A percentile compares a stretch with the other conserved stretches of the same genome.
phyloP scores from a whole-genome alignment of 1,139 yeast species.

The Trichomonascaceae sp. region DNA sequence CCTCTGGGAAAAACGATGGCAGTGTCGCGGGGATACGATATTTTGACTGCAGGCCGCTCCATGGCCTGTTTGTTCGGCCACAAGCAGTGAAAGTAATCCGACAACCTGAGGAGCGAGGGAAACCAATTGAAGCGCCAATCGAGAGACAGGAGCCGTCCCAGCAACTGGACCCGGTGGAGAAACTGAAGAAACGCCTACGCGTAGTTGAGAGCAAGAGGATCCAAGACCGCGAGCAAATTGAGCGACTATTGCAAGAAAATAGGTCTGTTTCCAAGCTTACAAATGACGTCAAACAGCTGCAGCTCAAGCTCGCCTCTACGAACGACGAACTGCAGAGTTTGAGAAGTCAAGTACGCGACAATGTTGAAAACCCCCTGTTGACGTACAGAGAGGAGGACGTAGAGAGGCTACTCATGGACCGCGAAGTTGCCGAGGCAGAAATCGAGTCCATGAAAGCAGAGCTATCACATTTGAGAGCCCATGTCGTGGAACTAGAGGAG shows the following conservation, averaged over 20 bases:
- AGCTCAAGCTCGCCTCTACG: conserved; percentile 24
- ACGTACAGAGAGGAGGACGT: conserved; percentile 29
- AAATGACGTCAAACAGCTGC: conserved; percentile 28
- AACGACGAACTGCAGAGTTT: conserved; percentile 24
- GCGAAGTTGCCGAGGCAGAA: conserved; percentile 36
- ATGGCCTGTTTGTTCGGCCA: conserved; percentile 36
- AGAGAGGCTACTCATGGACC: conserved; percentile 43
- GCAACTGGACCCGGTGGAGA: too few species aligned
- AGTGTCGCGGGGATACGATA: conserved; percentile 50
- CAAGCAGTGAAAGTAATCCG: conserved; percentile 8
- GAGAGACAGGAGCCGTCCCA: too few species aligned
- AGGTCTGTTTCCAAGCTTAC: conserved; percentile 24
- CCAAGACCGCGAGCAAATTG: conserved; percentile 18
- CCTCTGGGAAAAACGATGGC: conserved; percentile 72
- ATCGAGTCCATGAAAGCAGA: conserved; percentile 28
- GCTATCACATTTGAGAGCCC: conserved; percentile 23
- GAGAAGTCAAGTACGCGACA: conserved; percentile 10
- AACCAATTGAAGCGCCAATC: conserved; percentile 1
- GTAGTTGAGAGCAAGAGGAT: conserved; percentile 21
- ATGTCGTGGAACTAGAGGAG: conserved; percentile 28
- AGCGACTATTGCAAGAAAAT: conserved; percentile 14
- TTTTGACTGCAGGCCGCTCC: conserved; percentile 36
- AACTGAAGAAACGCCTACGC: conserved; percentile 18
- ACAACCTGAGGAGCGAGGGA: neutral
- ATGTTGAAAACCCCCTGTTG: neutral